These are phyloP conservation scores for Mycosphaerella arachidis DNA, from an alignment of 2,329 filamentous ascomycete species.

Conservation along the genomic window DNA sequence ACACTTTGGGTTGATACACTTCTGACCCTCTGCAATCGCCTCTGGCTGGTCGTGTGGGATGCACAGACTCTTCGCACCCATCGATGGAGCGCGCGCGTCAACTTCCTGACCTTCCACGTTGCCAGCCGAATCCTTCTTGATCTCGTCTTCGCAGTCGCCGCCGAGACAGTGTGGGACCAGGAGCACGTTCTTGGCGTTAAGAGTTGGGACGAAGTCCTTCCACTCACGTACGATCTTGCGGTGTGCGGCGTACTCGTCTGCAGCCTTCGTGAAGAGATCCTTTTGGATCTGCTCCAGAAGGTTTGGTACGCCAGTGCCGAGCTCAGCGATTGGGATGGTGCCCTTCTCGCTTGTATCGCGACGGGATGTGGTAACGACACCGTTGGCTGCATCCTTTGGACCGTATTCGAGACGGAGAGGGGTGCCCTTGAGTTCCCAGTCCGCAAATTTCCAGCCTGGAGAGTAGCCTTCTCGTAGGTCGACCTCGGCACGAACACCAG, in stretches of 20 bases:
- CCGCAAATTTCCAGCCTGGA: conserved; percentile 97
- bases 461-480: conserved; percentile 87
- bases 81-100: conserved; percentile 67
- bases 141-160: conserved; percentile 82
- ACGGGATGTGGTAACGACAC: conserved; percentile 77
- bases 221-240: conserved; percentile 76
- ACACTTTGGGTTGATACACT: conserved; percentile 90
- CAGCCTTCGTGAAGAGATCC: conserved; percentile 74
- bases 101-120: conserved; percentile 62
- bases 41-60: conserved; percentile 84
- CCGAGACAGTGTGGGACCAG: conserved; percentile 86
- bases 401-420: conserved; percentile 93
- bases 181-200: conserved; percentile 89
- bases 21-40: conserved; percentile 68
- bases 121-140: conserved; percentile 86
- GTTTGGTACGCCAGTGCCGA: conserved; percentile 68
- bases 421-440: conserved; percentile 96
- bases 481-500: conserved; percentile 70
- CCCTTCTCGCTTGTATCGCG: conserved; percentile 79
- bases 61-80: conserved; percentile 72
- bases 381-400: conserved; percentile 84
- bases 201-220: conserved; percentile 83
- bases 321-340: conserved; percentile 68
- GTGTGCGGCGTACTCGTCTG: conserved; percentile 73
- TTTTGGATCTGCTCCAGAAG: conserved; percentile 86